These are phyloP conservation scores for Coelastrella sp. DNA, from an alignment of 139 green algal species.

Conservation along the genomic window DNA sequence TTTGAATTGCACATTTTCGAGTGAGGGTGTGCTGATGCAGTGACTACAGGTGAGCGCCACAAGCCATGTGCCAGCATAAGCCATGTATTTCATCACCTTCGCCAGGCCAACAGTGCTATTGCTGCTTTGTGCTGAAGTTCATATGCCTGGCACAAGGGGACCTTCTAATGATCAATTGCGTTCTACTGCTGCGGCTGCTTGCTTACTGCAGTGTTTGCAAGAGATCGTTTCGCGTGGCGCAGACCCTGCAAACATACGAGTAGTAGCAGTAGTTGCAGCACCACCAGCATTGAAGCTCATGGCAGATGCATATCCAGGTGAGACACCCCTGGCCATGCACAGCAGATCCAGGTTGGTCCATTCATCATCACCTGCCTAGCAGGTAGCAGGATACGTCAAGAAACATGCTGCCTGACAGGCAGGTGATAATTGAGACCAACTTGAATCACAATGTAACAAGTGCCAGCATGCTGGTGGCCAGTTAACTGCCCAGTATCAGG, in stretches of 20 bases:
- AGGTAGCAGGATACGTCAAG: background rate
- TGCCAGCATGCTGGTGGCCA: background rate
- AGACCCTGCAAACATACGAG: constrained; percentile 77
- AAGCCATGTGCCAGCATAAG: no score
- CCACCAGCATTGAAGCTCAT: constrained; percentile 85
- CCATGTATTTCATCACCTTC: no score
- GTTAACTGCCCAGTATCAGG: background rate
- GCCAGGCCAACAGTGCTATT: no score
- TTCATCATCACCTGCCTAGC: background rate
- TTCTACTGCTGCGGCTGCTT: background rate
- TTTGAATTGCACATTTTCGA: no score
- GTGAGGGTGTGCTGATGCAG: no score
- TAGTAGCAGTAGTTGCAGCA: constrained; percentile 82
- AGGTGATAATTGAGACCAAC: no score
- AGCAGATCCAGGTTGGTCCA: background rate
- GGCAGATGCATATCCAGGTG: constrained; percentile 80
- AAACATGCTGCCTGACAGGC: background rate
- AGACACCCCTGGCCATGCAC: background rate
- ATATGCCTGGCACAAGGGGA: no score
- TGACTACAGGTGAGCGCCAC: no score
- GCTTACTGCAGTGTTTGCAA: constrained; percentile 76
- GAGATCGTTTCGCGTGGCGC: constrained; percentile 84
- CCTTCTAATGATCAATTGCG: background rate
- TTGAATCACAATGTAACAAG: no score
- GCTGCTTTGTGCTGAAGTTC: background rate